A percentile compares a stretch with the other conserved stretches of the same genome.
Evolutionary conservation across 805 yeast genomes (phyloP).

Genomic region (Cyberlindnera amylophila): DNA sequence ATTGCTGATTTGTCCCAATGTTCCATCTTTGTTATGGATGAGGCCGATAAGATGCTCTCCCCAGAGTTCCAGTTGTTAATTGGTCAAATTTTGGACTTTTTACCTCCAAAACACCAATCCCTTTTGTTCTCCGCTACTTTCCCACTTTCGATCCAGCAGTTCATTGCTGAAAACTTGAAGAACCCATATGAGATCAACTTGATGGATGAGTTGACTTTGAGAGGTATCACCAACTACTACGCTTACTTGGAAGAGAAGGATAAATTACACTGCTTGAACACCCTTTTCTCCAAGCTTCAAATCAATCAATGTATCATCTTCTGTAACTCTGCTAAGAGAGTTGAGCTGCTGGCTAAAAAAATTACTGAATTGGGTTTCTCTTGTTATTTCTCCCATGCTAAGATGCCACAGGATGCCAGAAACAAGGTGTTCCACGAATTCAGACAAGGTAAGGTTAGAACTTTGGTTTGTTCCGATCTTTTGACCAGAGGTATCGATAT

Average conservation of each 20-base stretch:
- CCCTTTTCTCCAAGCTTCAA: slow-evolving; percentile 88
- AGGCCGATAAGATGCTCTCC: slow-evolving; percentile 95
- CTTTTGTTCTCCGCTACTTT: slow-evolving; percentile 92
- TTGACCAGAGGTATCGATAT: slow-evolving; percentile 98
- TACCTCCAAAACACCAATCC: slow-evolving; percentile 80
- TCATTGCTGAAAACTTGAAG: slow-evolving; percentile 85
- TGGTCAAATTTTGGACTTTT: slow-evolving; percentile 77
- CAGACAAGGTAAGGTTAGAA: slow-evolving; percentile 96
- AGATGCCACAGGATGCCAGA: slow-evolving; percentile 96
- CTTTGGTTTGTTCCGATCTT: slow-evolving; percentile 93
- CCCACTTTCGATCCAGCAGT: slow-evolving; percentile 88
- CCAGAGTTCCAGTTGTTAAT: slow-evolving; percentile 85
- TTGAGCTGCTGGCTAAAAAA: slow-evolving; percentile 90
- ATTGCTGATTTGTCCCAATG: slow-evolving; percentile 86
- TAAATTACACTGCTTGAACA: slow-evolving; percentile 92
- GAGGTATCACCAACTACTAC: slow-evolving; percentile 95
- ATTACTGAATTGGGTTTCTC: slow-evolving; percentile 96
- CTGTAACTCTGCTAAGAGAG: slow-evolving; percentile 95
- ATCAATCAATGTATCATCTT: slow-evolving; percentile 96
- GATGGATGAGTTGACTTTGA: slow-evolving; percentile 94
- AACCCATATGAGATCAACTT: slow-evolving; percentile 94
- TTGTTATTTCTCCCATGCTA: slow-evolving; percentile 95
- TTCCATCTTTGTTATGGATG: slow-evolving; percentile 92
- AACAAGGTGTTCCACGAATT: slow-evolving; percentile 98
- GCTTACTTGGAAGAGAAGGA: slow-evolving; percentile 98